Conservation (phyloP, 108 stramenopile species). For the Conticribra weissflogii region DNA sequence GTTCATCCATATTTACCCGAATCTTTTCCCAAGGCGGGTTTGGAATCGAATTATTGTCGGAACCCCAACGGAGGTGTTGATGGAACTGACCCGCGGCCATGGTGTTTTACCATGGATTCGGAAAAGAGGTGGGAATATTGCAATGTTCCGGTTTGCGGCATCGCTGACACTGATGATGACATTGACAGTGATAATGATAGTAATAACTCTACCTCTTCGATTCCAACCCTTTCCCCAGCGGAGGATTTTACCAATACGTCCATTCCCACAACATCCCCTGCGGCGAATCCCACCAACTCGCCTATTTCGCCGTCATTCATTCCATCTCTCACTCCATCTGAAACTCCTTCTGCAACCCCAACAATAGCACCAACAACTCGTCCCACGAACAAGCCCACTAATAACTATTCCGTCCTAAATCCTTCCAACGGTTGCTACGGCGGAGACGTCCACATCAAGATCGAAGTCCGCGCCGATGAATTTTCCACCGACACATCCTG, state of each 20-base stretch:
- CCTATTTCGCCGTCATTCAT: conserved; percentile 9
- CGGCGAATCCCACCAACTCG: conserved; percentile 1
- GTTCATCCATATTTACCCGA: conserved; percentile 2
- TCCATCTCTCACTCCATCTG: conserved; percentile 17
- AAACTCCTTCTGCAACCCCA: conserved; percentile 5
- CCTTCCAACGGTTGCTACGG: conserved; percentile 40
- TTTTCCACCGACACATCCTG: conserved; percentile 37
- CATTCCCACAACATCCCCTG: background rate
- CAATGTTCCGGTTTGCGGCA: conserved; percentile 17
- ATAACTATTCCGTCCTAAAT: conserved; percentile 14
- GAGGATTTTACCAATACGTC: background rate
- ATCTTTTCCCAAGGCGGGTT: conserved; percentile 1
- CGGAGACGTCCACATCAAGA: conserved; percentile 30
- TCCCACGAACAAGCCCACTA: conserved; percentile 40
- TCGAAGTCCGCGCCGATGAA: conserved; percentile 41
- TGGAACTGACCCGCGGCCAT: conserved; percentile 8
- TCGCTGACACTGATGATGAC: background rate
- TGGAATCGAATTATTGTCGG: conserved; percentile 16
- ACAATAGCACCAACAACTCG: conserved; percentile 15
- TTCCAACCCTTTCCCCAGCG: background rate
- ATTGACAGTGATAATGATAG: background rate
- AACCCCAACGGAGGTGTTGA: conserved; percentile 10
- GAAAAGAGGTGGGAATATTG: conserved; percentile 28
- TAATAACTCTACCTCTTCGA: background rate
- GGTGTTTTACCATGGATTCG: conserved; percentile 28